phyloP scores from a whole-genome alignment of 345 rosid genomes.

The Bruguiera sexangula region DNA sequence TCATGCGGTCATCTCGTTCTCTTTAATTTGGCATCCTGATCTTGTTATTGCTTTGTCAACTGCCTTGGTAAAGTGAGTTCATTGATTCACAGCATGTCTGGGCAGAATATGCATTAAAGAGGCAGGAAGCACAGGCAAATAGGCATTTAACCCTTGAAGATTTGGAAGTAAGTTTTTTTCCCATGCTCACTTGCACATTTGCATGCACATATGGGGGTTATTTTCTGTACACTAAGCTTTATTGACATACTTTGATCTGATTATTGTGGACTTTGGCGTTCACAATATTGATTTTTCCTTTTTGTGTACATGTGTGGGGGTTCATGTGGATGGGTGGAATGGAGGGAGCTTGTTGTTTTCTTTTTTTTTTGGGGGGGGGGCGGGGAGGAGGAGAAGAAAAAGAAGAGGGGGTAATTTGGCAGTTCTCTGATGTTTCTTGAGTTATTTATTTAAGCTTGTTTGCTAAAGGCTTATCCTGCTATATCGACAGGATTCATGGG shows the following conservation, averaged over 20 bases:
- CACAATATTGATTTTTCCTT: too few species aligned
- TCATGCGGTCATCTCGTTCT: not conserved
- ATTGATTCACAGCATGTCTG: conserved; percentile 98
- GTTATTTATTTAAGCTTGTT: not conserved
- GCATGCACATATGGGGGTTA: too few species aligned
- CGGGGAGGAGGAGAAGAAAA: too few species aligned
- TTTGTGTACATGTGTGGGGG: too few species aligned
- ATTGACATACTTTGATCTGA: too few species aligned
- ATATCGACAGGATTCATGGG: conserved; percentile 88
- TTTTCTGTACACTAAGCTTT: not conserved
- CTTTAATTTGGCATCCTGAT: not conserved
- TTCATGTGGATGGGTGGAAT: too few species aligned
- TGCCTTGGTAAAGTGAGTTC: conserved; percentile 99
- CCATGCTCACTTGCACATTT: too few species aligned
- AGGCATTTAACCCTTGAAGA: conserved; percentile 98
- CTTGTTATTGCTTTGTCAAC: conserved; percentile 20
- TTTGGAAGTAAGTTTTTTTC: conserved; percentile 67
- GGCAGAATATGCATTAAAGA: conserved; percentile 98
- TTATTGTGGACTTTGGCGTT: too few species aligned
- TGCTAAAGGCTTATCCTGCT: not conserved
- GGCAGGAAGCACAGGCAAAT: conserved; percentile 99
- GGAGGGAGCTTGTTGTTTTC: too few species aligned
- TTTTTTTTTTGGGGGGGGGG: not conserved
- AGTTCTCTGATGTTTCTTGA: not conserved
- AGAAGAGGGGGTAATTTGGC: not conserved